phyloP scores from a whole-genome alignment of 1,284 basidiomycete species.

The Ustilago esculenta region DNA sequence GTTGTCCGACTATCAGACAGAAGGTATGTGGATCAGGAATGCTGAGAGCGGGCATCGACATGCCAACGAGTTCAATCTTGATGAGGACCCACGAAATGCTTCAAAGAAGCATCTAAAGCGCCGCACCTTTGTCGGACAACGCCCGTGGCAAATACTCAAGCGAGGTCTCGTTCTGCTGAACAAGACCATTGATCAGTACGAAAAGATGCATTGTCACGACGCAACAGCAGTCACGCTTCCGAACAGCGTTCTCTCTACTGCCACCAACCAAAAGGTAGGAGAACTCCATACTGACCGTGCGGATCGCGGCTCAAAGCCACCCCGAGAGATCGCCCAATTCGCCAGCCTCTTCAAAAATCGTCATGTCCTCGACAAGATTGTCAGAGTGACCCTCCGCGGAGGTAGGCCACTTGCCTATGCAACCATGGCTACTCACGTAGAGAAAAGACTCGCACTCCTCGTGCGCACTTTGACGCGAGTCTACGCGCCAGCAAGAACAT shows the following conservation, averaged over 20 bases:
- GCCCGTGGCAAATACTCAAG: slow-evolving; percentile 38
- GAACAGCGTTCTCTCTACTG: too few species aligned
- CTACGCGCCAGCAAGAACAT: slow-evolving; percentile 9
- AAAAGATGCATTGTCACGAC: background rate
- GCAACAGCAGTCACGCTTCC: background rate
- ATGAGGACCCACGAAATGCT: background rate
- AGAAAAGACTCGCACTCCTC: slow-evolving; percentile 6
- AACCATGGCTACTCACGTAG: slow-evolving; percentile 10
- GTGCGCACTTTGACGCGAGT: slow-evolving; percentile 15
- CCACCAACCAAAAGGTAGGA: too few species aligned
- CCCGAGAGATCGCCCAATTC: background rate
- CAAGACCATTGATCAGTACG: slow-evolving; percentile 15
- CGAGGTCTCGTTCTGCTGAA: slow-evolving; percentile 16
- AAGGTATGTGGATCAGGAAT: background rate
- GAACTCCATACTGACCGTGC: too few species aligned
- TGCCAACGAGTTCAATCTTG: too few species aligned
- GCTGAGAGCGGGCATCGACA: background rate
- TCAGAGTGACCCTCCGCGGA: slow-evolving; percentile 14
- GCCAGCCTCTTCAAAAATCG: slow-evolving; percentile 2
- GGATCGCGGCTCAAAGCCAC: too few species aligned
- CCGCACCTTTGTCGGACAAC: slow-evolving; percentile 9
- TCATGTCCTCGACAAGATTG: slow-evolving; percentile 6
- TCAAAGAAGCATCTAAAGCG: background rate
- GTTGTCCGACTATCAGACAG: slow-evolving; percentile 7
- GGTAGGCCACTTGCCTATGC: slow-evolving; percentile 2